phyloP scores from a whole-genome alignment of 768 basidiomycete species.

The Goffeauzyma gilvescens region DNA sequence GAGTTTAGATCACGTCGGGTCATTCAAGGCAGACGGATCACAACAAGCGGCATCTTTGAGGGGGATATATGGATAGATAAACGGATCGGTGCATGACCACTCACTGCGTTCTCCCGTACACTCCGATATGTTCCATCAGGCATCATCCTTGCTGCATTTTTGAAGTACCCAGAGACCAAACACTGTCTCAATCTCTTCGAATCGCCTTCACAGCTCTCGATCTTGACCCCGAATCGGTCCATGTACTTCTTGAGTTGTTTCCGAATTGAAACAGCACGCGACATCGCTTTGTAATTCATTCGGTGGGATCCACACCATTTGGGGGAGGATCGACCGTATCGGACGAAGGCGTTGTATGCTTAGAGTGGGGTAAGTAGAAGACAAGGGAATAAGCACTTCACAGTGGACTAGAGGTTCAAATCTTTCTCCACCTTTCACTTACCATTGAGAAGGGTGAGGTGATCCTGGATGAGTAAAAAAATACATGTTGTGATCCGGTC shows the following conservation, averaged over 20 bases:
- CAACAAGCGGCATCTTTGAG: too few species aligned
- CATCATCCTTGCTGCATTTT: slow-evolving; percentile 70
- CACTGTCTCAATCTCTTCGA: slow-evolving; percentile 63
- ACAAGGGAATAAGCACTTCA: not conserved
- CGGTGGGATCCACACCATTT: slow-evolving; percentile 87
- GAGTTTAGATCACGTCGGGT: too few species aligned
- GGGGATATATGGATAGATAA: too few species aligned
- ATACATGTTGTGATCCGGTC: not conserved
- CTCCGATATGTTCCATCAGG: slow-evolving; percentile 86
- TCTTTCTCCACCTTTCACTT: too few species aligned
- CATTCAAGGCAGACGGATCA: too few species aligned
- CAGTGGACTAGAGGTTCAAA: not conserved
- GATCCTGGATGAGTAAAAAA: too few species aligned
- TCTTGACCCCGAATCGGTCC: slow-evolving; percentile 63
- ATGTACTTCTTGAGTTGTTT: slow-evolving; percentile 91
- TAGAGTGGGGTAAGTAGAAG: not conserved
- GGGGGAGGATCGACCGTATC: slow-evolving; percentile 52
- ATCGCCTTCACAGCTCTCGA: slow-evolving; percentile 78
- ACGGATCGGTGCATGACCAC: too few species aligned
- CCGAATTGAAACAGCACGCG: slow-evolving; percentile 80
- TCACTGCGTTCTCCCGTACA: slow-evolving; percentile 63
- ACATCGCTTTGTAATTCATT: slow-evolving; percentile 81
- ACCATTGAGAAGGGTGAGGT: slow-evolving; percentile 86
- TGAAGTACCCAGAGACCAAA: slow-evolving; percentile 74
- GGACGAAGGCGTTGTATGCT: slow-evolving; percentile 87